Evolutionary conservation across 2,329 filamentous ascomycete species (phyloP).

Genomic region (Aspergillaceae sp.): DNA sequence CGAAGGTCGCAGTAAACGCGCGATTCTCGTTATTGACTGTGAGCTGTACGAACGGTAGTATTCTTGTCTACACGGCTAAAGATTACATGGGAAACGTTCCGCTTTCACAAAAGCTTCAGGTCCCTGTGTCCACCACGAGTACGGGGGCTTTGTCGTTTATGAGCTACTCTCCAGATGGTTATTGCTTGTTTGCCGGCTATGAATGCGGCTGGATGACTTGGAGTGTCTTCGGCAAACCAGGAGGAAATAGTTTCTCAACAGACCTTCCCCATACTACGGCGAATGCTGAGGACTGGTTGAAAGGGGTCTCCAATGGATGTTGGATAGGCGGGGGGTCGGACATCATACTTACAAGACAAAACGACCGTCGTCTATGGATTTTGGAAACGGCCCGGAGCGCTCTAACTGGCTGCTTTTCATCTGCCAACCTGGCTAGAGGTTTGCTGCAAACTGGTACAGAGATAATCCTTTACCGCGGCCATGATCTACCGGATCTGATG

Average conservation of each 20-base stretch:
- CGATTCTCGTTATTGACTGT: slow-evolving; percentile 89
- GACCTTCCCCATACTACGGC: slow-evolving; percentile 55
- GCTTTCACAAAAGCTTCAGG: slow-evolving; percentile 66
- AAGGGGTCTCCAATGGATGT: slow-evolving; percentile 63
- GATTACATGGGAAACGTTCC: slow-evolving; percentile 93
- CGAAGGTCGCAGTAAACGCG: slow-evolving; percentile 78
- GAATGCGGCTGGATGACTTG: slow-evolving; percentile 89
- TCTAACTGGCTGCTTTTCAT: slow-evolving; percentile 83
- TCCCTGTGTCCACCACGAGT: slow-evolving; percentile 57
- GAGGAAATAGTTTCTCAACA: slow-evolving; percentile 71
- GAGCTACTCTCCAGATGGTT: slow-evolving; percentile 87
- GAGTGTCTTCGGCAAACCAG: slow-evolving; percentile 92
- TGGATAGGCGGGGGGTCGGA: slow-evolving; percentile 89
- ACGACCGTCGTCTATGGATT: slow-evolving; percentile 72
- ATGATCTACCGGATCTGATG: slow-evolving; percentile 81
- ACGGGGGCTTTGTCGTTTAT: slow-evolving; percentile 67
- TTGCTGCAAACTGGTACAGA: slow-evolving; percentile 81
- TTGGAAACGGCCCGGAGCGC: slow-evolving; percentile 91
- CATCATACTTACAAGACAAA: slow-evolving; percentile 62
- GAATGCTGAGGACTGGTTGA: slow-evolving; percentile 78
- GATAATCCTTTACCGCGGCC: slow-evolving; percentile 86
- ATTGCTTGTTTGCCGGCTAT: slow-evolving; percentile 90
- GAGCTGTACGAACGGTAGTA: slow-evolving; percentile 67
- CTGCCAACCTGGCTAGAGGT: slow-evolving; percentile 81
- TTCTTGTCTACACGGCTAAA: slow-evolving; percentile 83